These are phyloP conservation scores for Xylaria sp. DNA, from an alignment of 2,329 filamentous ascomycete species.

Conservation along the genomic window DNA sequence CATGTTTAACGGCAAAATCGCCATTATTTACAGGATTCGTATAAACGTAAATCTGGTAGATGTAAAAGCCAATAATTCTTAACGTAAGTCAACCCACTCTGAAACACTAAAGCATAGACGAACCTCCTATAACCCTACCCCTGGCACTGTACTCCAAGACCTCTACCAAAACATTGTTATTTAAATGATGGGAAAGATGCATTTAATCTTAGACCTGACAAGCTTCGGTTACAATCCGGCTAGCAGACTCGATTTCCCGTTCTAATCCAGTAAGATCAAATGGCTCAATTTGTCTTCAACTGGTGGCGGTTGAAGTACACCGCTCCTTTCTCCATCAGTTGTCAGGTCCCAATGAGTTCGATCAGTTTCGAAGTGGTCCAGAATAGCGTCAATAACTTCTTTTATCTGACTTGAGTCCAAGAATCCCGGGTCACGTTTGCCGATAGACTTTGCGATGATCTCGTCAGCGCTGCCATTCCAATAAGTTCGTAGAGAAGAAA, in stretches of 20 bases:
- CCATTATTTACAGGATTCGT: neutral
- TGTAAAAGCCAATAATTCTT: neutral
- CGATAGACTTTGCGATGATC: slow-evolving; percentile 7
- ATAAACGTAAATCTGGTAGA: neutral
- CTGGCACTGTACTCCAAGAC: neutral
- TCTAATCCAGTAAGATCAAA: neutral
- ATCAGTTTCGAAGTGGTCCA: slow-evolving; percentile 14
- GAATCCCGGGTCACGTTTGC: neutral
- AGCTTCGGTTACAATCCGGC: neutral
- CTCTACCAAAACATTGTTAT: neutral
- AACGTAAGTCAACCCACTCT: neutral
- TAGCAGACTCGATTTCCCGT: slow-evolving; percentile 17
- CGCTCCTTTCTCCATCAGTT: neutral
- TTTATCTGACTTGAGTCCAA: neutral
- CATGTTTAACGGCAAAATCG: neutral
- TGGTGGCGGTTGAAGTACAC: neutral
- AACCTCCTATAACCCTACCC: neutral
- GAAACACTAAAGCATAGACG: neutral
- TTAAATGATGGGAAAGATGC: too few species aligned
- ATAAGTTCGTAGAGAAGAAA: slow-evolving; percentile 12
- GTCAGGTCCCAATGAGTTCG: neutral
- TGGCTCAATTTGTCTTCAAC: neutral
- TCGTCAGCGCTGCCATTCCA: slow-evolving; percentile 17
- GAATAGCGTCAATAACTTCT: neutral
- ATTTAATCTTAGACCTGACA: neutral